phyloP scores from a whole-genome alignment of 371 early-diverging fungal species.

The Zychaea mexicana region DNA sequence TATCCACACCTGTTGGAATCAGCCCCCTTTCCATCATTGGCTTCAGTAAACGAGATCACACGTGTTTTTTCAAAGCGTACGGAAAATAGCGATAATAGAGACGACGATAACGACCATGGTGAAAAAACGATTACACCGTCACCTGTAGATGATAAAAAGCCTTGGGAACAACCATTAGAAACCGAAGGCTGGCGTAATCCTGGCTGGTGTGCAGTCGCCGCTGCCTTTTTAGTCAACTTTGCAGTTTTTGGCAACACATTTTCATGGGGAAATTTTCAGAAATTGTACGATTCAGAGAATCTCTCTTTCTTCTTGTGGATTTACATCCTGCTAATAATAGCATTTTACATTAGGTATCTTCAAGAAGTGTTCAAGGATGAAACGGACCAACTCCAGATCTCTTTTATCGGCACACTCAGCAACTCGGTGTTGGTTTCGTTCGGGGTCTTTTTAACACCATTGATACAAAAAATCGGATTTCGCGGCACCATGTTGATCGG shows the following conservation, averaged over 20 bases:
- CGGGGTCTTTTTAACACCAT: constrained; percentile 47
- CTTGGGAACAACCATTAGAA: constrained; percentile 16
- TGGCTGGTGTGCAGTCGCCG: constrained; percentile 18
- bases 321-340: neutral
- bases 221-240: constrained; percentile 24
- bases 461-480: constrained; percentile 52
- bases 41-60: constrained; percentile 33
- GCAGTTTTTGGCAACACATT: constrained; percentile 19
- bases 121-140: constrained; percentile 1
- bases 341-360: constrained; percentile 8
- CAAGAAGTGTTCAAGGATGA: constrained; percentile 18
- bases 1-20: constrained; percentile 25
- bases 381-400: constrained; percentile 15
- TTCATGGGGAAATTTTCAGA: constrained; percentile 26
- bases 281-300: constrained; percentile 5
- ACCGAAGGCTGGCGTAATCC: constrained; percentile 39
- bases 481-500: constrained; percentile 55
- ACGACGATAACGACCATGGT: neutral
- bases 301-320: neutral
- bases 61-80: constrained; percentile 7
- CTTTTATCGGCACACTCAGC: constrained; percentile 20
- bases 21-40: constrained; percentile 41
- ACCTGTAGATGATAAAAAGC: neutral
- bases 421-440: constrained; percentile 7
- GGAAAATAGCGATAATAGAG: constrained; percentile 1